A percentile compares a stretch with the other conserved stretches of the same genome.
phyloP scores from a whole-genome alignment of 345 rosid species.

The Tarenaya hassleriana region DNA sequence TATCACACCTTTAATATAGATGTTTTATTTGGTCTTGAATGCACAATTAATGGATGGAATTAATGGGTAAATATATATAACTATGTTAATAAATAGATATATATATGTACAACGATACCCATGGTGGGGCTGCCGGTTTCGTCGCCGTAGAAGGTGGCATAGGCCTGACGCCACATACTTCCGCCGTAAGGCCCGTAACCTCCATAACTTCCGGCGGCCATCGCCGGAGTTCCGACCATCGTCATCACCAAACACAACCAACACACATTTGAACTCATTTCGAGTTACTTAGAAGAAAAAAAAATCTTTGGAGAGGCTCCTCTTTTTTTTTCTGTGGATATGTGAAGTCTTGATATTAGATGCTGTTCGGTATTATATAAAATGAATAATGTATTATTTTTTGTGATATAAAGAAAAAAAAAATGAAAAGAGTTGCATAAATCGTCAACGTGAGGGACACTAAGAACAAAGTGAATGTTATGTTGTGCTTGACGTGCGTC shows the following conservation, averaged over 20 bases:
- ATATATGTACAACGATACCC: no score
- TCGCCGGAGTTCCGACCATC: constrained; percentile 16
- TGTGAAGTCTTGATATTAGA: constrained; percentile 16
- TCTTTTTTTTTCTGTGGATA: constrained; percentile 2
- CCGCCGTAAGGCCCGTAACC: no score
- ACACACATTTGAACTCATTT: constrained; percentile 24
- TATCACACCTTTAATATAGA: no score
- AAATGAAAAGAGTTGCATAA: no score
- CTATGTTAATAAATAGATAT: no score
- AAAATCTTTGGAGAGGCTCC: constrained; percentile 7
- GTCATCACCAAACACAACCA: constrained; percentile 19
- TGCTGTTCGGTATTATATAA: constrained; percentile 20
- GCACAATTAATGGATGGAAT: no score
- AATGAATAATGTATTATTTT: background rate
- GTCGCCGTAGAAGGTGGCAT: constrained; percentile 68
- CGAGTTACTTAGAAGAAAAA: background rate
- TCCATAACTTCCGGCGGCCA: no score
- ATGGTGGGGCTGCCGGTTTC: constrained; percentile 51
- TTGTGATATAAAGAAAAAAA: background rate
- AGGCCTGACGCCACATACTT: constrained; percentile 38
- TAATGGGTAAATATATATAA: no score
- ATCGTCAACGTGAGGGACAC: constrained; percentile 28
- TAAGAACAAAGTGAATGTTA: constrained; percentile 19
- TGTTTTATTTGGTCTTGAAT: no score
- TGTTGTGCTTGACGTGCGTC: constrained; percentile 24